Conservation (phyloP, 176 grass and related monocot genomes). For the Eragrostis nindensis region DNA sequence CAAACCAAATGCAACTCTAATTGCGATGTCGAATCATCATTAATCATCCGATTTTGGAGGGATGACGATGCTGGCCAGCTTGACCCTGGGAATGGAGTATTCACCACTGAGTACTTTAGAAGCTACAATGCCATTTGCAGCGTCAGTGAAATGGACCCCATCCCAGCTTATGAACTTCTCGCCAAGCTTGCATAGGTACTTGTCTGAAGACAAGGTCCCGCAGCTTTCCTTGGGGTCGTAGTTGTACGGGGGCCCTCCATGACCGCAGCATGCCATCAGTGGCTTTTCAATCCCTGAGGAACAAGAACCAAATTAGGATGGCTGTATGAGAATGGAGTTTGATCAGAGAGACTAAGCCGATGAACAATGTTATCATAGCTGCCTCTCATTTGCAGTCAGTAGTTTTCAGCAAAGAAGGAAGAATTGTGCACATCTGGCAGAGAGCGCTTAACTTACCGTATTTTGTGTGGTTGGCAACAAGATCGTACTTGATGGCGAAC, state of each 20-base stretch:
- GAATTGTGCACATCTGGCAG: background rate
- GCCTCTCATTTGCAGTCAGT: too few relatives aligned
- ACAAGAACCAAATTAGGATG: background rate
- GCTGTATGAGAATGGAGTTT: background rate
- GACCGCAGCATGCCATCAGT: conserved; percentile 79
- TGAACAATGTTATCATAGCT: background rate
- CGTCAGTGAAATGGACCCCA: conserved; percentile 80
- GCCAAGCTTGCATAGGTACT: conserved; percentile 57
- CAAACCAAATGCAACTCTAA: conserved; percentile 21
- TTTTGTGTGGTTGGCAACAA: conserved; percentile 68
- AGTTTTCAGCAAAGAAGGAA: background rate
- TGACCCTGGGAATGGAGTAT: conserved; percentile 65
- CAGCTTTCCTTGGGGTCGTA: conserved; percentile 55
- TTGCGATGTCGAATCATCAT: too few relatives aligned
- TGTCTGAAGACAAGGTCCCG: conserved; percentile 37
- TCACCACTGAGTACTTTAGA: conserved; percentile 56
- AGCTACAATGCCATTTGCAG: conserved; percentile 65
- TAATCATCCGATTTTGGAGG: conserved; percentile 45
- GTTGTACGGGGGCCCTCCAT: conserved; percentile 89
- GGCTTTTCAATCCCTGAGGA: conserved; percentile 75
- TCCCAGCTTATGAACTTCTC: conserved; percentile 90
- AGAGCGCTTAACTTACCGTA: conserved; percentile 49
- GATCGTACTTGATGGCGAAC: conserved; percentile 84
- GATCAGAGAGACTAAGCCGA: background rate
- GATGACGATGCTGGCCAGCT: conserved; percentile 49